These are phyloP conservation scores for Podospora didyma DNA, from an alignment of 495 filamentous ascomycete genomes.

Conservation along the genomic window DNA sequence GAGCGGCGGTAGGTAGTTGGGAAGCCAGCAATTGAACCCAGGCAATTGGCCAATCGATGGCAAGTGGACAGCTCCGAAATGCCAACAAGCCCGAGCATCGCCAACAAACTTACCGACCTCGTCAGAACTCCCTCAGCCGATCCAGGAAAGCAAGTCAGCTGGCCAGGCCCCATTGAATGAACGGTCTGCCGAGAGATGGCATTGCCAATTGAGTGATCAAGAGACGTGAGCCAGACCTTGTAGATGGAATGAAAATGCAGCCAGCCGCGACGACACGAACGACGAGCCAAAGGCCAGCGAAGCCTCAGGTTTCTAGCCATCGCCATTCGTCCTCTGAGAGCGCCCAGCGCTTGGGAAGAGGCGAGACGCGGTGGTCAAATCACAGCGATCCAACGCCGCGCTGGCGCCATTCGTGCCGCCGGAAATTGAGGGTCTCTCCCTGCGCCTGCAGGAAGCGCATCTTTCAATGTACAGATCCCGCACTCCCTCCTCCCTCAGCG, in stretches of 20 bases:
- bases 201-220: neutral
- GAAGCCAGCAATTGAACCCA: conserved; percentile 1
- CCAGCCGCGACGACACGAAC: neutral
- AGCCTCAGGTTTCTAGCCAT: neutral
- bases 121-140: neutral
- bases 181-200: neutral
- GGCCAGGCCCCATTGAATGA: conserved; percentile 11
- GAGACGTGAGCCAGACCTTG: too few species aligned
- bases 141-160: conserved; percentile 1
- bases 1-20: neutral
- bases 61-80: neutral
- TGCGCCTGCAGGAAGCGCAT: neutral
- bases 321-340: neutral
- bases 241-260: neutral
- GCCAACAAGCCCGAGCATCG: too few species aligned
- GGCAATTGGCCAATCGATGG: conserved; percentile 18
- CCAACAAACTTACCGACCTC: neutral
- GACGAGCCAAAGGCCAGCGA: neutral
- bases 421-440: neutral
- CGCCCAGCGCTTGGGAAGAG: neutral
- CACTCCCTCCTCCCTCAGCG: neutral
- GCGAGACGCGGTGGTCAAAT: neutral
- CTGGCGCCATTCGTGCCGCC: neutral
- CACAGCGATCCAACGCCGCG: neutral
- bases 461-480: neutral